Conservation (phyloP, 139 green algal genomes). For the Desmodesmus armatus region DNA sequence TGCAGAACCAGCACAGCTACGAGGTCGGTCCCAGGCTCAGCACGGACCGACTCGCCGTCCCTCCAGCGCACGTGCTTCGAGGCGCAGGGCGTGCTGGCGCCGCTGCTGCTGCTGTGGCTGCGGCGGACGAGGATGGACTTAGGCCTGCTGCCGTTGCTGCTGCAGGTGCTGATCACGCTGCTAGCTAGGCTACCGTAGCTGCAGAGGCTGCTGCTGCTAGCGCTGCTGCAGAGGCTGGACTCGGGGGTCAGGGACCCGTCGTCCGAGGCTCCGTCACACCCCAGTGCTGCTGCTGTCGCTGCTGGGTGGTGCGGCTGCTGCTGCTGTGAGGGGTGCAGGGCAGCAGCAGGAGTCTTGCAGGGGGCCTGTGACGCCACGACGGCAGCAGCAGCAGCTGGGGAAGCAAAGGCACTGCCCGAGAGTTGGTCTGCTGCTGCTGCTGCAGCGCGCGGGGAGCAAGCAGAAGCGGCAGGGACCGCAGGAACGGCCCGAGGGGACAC, state of each 20-base stretch:
- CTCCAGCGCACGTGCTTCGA: constrained; percentile 33
- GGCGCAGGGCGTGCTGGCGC: constrained; percentile 18
- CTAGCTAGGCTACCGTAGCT: neutral
- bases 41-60: neutral
- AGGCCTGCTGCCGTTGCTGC: neutral
- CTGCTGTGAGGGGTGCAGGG: neutral
- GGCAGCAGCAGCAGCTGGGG: neutral
- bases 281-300: constrained; percentile 5
- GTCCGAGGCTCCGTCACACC: constrained; percentile 18
- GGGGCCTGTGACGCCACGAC: neutral
- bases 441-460: neutral
- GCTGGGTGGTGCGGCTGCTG: neutral
- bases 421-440: neutral
- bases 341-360: neutral
- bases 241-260: neutral
- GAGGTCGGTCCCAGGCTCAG: neutral
- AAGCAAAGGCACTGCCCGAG: neutral
- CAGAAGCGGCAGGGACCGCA: no score
- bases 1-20: constrained; percentile 28
- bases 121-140: constrained; percentile 37
- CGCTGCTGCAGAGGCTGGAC: constrained; percentile 18
- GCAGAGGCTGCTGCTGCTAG: constrained; percentile 11
- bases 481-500: neutral
- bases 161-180: constrained; percentile 4
- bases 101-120: constrained; percentile 31